Conservation (phyloP, 192 early-diverging fungal species). For the Spinellus fusiger region DNA sequence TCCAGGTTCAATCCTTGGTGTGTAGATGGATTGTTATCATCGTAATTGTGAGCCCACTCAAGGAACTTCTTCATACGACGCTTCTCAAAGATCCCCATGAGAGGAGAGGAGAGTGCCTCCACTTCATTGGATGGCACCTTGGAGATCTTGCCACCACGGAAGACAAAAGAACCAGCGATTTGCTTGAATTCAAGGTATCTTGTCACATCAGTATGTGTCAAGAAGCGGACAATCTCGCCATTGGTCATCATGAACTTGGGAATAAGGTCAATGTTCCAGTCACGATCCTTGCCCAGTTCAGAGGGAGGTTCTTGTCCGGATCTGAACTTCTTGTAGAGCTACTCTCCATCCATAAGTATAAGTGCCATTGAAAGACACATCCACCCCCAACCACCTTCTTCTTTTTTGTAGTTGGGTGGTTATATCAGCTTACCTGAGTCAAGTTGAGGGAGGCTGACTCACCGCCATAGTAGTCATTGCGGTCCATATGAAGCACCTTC, state of each 20-base stretch:
- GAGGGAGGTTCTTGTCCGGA: conserved; percentile 40
- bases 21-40: conserved; percentile 71
- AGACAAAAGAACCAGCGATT: conserved; percentile 93
- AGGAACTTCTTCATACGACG: conserved; percentile 89
- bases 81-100: conserved; percentile 97
- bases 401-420: background rate
- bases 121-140: conserved; percentile 89
- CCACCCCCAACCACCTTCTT: background rate
- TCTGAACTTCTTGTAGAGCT: conserved; percentile 74
- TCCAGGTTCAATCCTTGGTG: conserved; percentile 78
- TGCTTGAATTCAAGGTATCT: conserved; percentile 97
- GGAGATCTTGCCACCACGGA: conserved; percentile 81
- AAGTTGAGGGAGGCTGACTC: conserved; percentile 94
- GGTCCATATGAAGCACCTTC: conserved; percentile 88
- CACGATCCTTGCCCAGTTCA: conserved; percentile 64
- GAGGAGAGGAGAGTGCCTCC: conserved; percentile 78
- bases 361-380: too few relatives aligned
- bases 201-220: conserved; percentile 96
- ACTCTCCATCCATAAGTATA: too few relatives aligned
- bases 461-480: conserved; percentile 98
- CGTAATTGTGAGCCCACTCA: conserved; percentile 88
- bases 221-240: conserved; percentile 94
- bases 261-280: conserved; percentile 97
- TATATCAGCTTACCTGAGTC: conserved; percentile 70
- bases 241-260: conserved; percentile 99